Evolutionary conservation across 495 filamentous ascomycete species (phyloP), one percentile per base, ranked within the genome.

Genomic region (Penicillium silybi): DNA sequence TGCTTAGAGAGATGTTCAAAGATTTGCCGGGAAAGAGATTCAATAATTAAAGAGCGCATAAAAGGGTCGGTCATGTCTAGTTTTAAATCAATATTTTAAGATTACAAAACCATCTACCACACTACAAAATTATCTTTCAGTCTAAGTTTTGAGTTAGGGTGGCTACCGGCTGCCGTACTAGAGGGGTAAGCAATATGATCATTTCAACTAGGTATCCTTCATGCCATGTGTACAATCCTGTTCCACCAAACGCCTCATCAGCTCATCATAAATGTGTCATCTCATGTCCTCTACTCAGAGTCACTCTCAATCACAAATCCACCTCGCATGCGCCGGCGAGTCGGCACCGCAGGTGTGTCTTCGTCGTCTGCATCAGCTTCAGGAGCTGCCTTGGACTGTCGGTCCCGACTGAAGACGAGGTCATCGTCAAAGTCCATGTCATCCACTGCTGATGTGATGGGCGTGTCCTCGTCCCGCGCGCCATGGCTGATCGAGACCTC

Each of bases 271-370:
- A 40, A 57, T 29, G 50, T 56, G 38, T 51, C 40, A 48, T 50
- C 16, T 47, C 41, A 15, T 29, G 11, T 7, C 27, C 17, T 48
- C 58, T 66, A 78, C 52, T 77, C 74, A 6, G 76, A 77, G 47
- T 80, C 78, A 58, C 75, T 78, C 22, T 81, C 78, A 49, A 77
- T 67, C 27, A 78, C 68, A 53, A 81, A 75, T 1, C 75, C 71
- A 19, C 70, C 72, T 32, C 74, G 68, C 39, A 68, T 67, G 6
- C 77, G 70, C 46, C 74, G 58, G 41, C 69, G 66, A 53, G 58
- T 50, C 11, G 65, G 50, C 18, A 58, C 58, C 11, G 72, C 53
- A 17, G 66, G 65, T 0, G 40, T 53, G 44, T 77, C 70, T 44
- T 77, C 72, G 1, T 55, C 57, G 2, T 62, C 54, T 4, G 53